These are phyloP conservation scores for Cutaneotrichosporon cavernicola DNA, from an alignment of 1,284 basidiomycete genomes.

Conservation along the genomic window DNA sequence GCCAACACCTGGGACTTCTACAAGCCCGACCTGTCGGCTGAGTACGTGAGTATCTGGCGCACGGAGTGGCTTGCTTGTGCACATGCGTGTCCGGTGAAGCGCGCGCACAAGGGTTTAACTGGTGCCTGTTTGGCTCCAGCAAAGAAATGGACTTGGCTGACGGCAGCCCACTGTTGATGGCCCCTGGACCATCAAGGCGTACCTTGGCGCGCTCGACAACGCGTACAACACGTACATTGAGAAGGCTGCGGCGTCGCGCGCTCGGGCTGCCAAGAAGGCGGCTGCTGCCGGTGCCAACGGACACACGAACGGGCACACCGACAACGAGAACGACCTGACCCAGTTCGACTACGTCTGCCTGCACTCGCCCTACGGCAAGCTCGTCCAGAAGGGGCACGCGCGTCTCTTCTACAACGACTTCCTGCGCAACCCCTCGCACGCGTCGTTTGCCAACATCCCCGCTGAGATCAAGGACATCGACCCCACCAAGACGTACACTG, in stretches of 20 bases:
- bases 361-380: conserved; percentile 96
- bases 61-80: background rate
- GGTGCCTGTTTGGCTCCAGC: background rate
- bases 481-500: conserved; percentile 72
- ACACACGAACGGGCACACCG: conserved; percentile 39
- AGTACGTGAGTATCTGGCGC: conserved; percentile 49
- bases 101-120: background rate
- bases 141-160: conserved; percentile 16
- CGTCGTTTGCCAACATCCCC: conserved; percentile 73
- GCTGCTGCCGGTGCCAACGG: conserved; percentile 40
- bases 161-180: conserved; percentile 90
- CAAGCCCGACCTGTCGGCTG: conserved; percentile 76
- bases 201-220: conserved; percentile 89
- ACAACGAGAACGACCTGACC: conserved; percentile 60
- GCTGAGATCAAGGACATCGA: conserved; percentile 67
- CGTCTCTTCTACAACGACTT: conserved; percentile 77
- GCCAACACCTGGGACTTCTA: conserved; percentile 97
- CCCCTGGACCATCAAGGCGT: conserved; percentile 91
- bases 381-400: conserved; percentile 96
- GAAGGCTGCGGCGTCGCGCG: conserved; percentile 67
- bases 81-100: background rate
- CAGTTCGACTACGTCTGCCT: conserved; percentile 87
- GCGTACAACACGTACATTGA: conserved; percentile 83
- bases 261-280: conserved; percentile 49
- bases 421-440: conserved; percentile 69